phyloP scores from a whole-genome alignment of 257 asterid genomes.

The Linaria vulgaris region DNA sequence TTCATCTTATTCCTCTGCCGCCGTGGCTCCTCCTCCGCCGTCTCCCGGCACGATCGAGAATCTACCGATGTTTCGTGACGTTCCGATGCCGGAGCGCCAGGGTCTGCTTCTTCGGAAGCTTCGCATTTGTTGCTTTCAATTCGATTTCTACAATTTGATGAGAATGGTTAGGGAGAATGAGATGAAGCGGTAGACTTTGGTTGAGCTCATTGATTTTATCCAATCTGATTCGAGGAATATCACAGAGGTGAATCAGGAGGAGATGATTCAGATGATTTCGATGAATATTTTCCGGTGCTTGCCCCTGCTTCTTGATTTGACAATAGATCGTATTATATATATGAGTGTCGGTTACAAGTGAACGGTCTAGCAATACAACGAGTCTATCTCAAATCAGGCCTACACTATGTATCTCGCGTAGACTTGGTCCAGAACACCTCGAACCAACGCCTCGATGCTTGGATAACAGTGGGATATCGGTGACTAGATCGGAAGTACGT shows the following conservation, averaged over 20 bases:
- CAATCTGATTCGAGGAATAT: slow-evolving; percentile 27
- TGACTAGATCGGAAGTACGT: too few species aligned
- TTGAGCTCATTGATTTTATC: slow-evolving; percentile 33
- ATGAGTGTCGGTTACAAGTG: too few species aligned
- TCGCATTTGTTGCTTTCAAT: slow-evolving; percentile 26
- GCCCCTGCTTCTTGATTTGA: slow-evolving; percentile 1
- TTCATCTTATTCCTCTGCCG: background rate
- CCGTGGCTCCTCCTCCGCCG: background rate
- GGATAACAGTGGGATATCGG: too few species aligned
- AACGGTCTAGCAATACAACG: too few species aligned
- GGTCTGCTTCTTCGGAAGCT: slow-evolving; percentile 28
- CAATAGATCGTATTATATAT: too few species aligned
- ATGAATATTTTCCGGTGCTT: slow-evolving; percentile 23
- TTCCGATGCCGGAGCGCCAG: slow-evolving; percentile 28
- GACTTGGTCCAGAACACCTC: too few species aligned
- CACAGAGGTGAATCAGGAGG: slow-evolving; percentile 31
- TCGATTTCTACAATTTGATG: slow-evolving; percentile 27
- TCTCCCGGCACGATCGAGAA: slow-evolving; percentile 21
- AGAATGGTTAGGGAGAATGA: slow-evolving; percentile 30
- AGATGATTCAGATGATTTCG: slow-evolving; percentile 31
- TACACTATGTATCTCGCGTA: too few species aligned
- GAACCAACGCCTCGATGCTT: too few species aligned
- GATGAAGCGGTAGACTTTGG: slow-evolving; percentile 31
- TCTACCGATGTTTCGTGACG: slow-evolving; percentile 31
- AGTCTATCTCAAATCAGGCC: too few species aligned